Base-by-base conservation (phyloP, 805 yeast genomes). In the Komagataella pastoris region DNA sequence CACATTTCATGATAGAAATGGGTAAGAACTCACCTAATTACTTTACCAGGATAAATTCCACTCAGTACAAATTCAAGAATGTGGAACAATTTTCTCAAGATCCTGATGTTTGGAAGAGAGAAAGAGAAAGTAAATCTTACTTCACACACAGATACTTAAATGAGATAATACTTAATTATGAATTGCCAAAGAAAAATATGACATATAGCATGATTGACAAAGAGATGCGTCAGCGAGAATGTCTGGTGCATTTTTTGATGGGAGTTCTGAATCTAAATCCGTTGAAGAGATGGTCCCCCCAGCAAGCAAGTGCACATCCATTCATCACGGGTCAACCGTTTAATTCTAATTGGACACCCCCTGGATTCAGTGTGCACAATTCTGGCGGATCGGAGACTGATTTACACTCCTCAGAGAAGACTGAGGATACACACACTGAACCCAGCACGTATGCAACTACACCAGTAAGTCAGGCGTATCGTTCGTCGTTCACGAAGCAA, bases 1-100 rank as follows among this genome's bases (percentile, higher is more conserved):
- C 97, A 8, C 70, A 83, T 21, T 95, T 97, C 88, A 93, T 93
- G 99, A 74, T 91, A 57, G 97, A 91, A 56, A 88, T 87, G 81
- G 99, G 98, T 24, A 84, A 88, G 57, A 88, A 84, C 64, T 75
- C 96, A 1, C 67, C 73, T 48, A 79, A 82, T 57, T 93, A 85
- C 58, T 74, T 85, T 67, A 77, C 76, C 53, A 77, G 77, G 55
- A 45, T 58, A 7, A 44, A 44, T 17, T 2, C 65, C 56, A 54
- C 57, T 45, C 50, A 52, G 30, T 66, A 65, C 51, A 44, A 55
- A 2, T 24, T 65, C 47, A 68, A 66, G 66, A 55, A 72, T 59
- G 50, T 68, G 68, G 68, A 83, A 69, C 68, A 73, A 73, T 58
- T 65, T 61, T 63, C 77, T 40, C 72, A 70, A 46, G 83, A 82